Evolutionary conservation across 2,329 filamentous ascomycete species (phyloP), one percentile per base, ranked within the genome.

Genomic region (Nannizziopsis barbatae): DNA sequence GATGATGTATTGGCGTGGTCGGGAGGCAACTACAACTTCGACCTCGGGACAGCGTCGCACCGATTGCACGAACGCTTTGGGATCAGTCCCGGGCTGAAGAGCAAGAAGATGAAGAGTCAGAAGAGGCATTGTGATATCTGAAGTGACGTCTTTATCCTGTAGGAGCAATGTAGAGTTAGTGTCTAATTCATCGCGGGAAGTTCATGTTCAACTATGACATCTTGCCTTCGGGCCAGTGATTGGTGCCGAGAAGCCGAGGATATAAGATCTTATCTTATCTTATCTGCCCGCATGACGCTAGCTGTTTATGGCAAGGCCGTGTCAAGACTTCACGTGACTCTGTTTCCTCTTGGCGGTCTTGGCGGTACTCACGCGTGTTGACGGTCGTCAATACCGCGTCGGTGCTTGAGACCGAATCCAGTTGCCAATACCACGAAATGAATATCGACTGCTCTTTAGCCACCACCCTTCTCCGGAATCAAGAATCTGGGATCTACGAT

Each of bases 401-500:
- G 27, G 7, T 27, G 3, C 22, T 27, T 27, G 22, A 27, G 22
- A 45, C 44, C 44, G 11, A 39, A 18, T 46, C 22, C 22, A 7
- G 22, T 27, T 27, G 22, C 22, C 7, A 27, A 27, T 27, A 27
- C 7, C 22, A 27, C 4, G 22, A 27, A 27, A 4, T 4, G 22
- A 27, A 27, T 27, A 27, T 7, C 12, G 18, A 41, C 35, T 41
- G 45, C 22, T 39, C 27, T 15, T 12, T 12, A 30, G 6, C 9
- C 22, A 39, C 31, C 5, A 9, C 30, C 18, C 10, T 17, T 35
- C 18, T 2, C 20, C 11, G 31, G 17, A 17, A 36, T 42, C 42
- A 3, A 42, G 2, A 6, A 36, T 14, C 37, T 37, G 38, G 30
- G 41, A 44, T 33, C 50, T 47, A 59, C 61, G 65, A 98, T 98